phyloP scores from a whole-genome alignment of 805 yeast species.

The Metschnikowia shivogae region DNA sequence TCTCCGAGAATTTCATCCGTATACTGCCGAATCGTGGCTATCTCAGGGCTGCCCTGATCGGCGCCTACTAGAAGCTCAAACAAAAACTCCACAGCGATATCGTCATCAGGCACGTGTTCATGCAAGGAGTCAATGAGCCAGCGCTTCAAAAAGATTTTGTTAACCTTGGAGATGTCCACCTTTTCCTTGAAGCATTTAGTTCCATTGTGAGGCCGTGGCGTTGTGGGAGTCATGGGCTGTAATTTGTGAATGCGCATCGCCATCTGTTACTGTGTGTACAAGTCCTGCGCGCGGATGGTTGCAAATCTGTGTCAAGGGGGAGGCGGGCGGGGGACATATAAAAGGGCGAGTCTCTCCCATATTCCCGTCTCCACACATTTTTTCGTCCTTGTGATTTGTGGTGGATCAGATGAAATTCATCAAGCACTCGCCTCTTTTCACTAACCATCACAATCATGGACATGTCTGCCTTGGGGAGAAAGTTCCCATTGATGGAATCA shows the following conservation, averaged over 20 bases:
- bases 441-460: background rate
- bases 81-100: conserved; percentile 43
- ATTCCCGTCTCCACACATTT: background rate
- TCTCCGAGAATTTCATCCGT: conserved; percentile 44
- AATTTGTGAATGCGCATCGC: background rate
- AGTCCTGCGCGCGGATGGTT: conserved; percentile 4
- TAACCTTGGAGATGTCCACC: conserved; percentile 38
- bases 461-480: background rate
- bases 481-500: conserved; percentile 3
- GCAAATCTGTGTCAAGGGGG: conserved; percentile 4
- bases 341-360: background rate
- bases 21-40: conserved; percentile 40
- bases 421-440: too few relatives aligned
- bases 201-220: background rate
- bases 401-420: too few relatives aligned
- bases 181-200: conserved; percentile 5
- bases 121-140: conserved; percentile 38
- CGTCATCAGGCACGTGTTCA: conserved; percentile 47
- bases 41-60: conserved; percentile 31
- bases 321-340: background rate
- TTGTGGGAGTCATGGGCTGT: background rate
- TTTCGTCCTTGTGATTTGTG: too few relatives aligned
- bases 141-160: conserved; percentile 31
- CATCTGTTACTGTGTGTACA: background rate
- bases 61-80: conserved; percentile 36